Evolutionary conservation across 2,329 filamentous ascomycete species (phyloP).

Genomic region (Ophiostoma australiae): DNA sequence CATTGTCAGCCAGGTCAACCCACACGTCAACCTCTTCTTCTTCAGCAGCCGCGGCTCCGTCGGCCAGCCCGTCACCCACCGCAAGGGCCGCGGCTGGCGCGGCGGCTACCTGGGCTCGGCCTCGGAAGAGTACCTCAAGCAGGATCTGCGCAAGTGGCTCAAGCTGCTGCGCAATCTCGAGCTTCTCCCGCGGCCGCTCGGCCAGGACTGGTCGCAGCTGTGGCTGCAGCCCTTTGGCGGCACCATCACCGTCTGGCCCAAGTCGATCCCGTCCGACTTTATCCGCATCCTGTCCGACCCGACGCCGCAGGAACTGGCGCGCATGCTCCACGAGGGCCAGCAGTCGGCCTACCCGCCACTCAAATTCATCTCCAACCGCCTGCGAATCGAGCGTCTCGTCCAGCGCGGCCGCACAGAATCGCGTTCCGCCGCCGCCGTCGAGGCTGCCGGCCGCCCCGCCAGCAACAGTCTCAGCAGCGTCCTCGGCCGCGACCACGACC

Average conservation of each 20-base stretch:
- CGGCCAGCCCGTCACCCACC: conserved; percentile 88
- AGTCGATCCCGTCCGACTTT: conserved; percentile 73
- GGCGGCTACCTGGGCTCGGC: conserved; percentile 92
- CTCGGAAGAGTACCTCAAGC: conserved; percentile 88
- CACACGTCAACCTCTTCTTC: conserved; percentile 98
- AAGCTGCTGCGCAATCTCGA: conserved; percentile 91
- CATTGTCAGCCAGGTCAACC: conserved; percentile 84
- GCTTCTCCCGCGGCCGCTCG: conserved; percentile 79
- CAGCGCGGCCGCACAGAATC: conserved; percentile 51
- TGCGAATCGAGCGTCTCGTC: conserved; percentile 72
- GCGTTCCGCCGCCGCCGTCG: not conserved
- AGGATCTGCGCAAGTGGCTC: conserved; percentile 96
- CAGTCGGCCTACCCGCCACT: conserved; percentile 87
- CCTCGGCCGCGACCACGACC: not conserved
- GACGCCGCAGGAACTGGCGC: conserved; percentile 64
- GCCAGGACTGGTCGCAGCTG: conserved; percentile 94
- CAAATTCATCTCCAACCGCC: conserved; percentile 81
- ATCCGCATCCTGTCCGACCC: conserved; percentile 83
- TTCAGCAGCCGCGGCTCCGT: conserved; percentile 91
- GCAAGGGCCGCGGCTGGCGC: conserved; percentile 88
- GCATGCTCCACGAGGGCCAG: conserved; percentile 87
- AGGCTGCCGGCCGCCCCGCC: not conserved
- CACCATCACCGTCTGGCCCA: conserved; percentile 95
- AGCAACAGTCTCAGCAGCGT: not conserved
- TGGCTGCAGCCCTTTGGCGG: conserved; percentile 95